Evolutionary conservation across 768 basidiomycete genomes (phyloP), one percentile per base, ranked within the genome.

Genomic region (Lentinula raphanica): DNA sequence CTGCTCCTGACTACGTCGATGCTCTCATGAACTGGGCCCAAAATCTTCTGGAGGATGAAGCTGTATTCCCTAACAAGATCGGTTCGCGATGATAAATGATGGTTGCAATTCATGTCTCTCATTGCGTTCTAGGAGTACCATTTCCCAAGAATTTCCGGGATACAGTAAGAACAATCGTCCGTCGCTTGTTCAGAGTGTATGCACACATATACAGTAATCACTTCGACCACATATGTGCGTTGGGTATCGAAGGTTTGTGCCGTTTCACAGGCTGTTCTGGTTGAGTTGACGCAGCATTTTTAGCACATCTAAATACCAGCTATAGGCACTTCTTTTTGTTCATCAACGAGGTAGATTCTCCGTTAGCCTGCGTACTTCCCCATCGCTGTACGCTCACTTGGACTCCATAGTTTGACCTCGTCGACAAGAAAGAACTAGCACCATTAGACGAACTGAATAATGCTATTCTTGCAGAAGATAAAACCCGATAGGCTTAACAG

Each of bases 11-110:
- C 60, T 99, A 99, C 68, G 95, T 98, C 40, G 97, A 99, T 67
- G 90, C 92, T 9, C 78, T 99, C 56, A 99, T 99, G 97, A 97
- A 94, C 70, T 99, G 97, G 97, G 88, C 92, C 5, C 97, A 99
- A 70, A 81, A 79, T 54, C 77, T 96, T 55, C 77, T 99, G 27
- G 97, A 99, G 69, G 94, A 98, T 69, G 94, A 95, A 67, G 79
- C 78, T 15, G 74, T 94, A 54, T 99, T 99, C 70, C 97, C 97
- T 2, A 94, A 93, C 70, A 92, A 90, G 76, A 96, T 98, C 65
- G 97, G 96, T 90, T 62, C 55, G 73, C 60, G 12, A 35, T 48
- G 51, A n/a, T 19, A 0, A n/a, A n/a, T 42, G 11, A 44, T 39
- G 29, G 28, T 12, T 15, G 13, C 9, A 23, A 8, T n/a, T 23